Base-by-base conservation (phyloP, 2,329 filamentous ascomycete species). In the Fusarium pseudoanthophilum region DNA sequence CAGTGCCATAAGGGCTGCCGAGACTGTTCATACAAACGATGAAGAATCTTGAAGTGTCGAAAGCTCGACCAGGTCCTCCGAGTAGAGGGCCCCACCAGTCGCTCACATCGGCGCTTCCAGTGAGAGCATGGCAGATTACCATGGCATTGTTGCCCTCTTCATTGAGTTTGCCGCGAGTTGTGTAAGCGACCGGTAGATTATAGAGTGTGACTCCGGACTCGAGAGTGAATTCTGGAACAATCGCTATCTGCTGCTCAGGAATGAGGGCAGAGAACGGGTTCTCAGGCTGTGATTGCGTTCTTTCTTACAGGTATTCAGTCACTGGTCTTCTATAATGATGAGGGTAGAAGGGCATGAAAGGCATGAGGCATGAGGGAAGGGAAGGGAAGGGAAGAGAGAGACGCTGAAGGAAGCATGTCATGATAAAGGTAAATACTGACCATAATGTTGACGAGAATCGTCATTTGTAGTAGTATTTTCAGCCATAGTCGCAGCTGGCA, bases 201-300 rank as follows among this genome's bases (percentile, higher is more conserved):
- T 88, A 85, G 26, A 99, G 87, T 2, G 89, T 92, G 30, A 93
- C 94, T 55, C 96, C 96, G 4, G 95, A 98, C 83, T 99, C 96
- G 74, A 99, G 92, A 14, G 92, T 95, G 82, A 98, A 97, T 32
- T 92, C 91, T 4, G 96, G 95, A 62, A 99, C 90, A 69, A 96
- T 90, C 64, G 93, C 94, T 79, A 97, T 92, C 60, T 92, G 88
- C 84, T 98, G 96, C 78, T 97, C 92, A 59, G 94, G 92, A 59
- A 99, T 97, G 79, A 98, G 87, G 73, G 88, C 84, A 69, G 93
- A 90, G 81, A 95, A 98, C 36, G 95, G 95, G 84, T 98, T 99
- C 85, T 98, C 95, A 78, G 93, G 91, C 83, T 98, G 94, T 62
- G 89, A 85, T 73, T 82, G 85, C 75, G 82, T 87, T 87, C 88